phyloP scores from a whole-genome alignment of 2,329 filamentous ascomycete genomes.

The Sporothrix pallida region DNA sequence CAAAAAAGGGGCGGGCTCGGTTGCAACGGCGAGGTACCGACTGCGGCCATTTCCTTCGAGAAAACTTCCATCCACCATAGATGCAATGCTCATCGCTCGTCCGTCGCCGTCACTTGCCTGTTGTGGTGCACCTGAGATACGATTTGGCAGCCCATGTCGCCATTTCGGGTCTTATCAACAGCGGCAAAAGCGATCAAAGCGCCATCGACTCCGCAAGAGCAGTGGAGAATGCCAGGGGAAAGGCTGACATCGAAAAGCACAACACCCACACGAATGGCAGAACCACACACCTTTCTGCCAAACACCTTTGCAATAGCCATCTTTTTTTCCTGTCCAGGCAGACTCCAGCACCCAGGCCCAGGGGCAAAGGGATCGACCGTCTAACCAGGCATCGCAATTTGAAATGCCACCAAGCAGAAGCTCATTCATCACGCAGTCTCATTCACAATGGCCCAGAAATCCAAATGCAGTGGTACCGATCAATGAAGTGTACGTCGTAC shows the following conservation, averaged over 20 bases:
- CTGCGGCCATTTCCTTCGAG: conserved; percentile 20
- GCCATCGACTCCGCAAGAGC: conserved; percentile 7
- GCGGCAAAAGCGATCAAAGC: conserved; percentile 23
- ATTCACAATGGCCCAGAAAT: neutral
- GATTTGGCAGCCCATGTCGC: neutral
- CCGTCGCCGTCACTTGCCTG: neutral
- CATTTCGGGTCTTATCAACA: conserved; percentile 6
- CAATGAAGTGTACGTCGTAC: neutral
- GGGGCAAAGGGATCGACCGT: conserved; percentile 1
- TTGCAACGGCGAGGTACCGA: conserved; percentile 19
- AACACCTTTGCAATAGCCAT: neutral
- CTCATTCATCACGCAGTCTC: too few species aligned
- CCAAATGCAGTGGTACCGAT: neutral
- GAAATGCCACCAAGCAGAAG: conserved; percentile 3
- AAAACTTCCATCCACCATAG: conserved; percentile 18
- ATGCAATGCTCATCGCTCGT: conserved; percentile 11
- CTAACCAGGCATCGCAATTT: neutral
- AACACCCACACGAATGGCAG: conserved; percentile 5
- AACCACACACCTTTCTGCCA: neutral
- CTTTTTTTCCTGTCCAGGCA: neutral
- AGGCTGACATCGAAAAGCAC: conserved; percentile 13
- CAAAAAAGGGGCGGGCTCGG: neutral
- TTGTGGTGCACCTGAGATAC: neutral
- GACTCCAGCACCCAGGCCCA: neutral
- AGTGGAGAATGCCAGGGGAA: neutral